These are phyloP conservation scores for Aspergillus mulundensis DNA, from an alignment of 495 filamentous ascomycete species.

Conservation along the genomic window DNA sequence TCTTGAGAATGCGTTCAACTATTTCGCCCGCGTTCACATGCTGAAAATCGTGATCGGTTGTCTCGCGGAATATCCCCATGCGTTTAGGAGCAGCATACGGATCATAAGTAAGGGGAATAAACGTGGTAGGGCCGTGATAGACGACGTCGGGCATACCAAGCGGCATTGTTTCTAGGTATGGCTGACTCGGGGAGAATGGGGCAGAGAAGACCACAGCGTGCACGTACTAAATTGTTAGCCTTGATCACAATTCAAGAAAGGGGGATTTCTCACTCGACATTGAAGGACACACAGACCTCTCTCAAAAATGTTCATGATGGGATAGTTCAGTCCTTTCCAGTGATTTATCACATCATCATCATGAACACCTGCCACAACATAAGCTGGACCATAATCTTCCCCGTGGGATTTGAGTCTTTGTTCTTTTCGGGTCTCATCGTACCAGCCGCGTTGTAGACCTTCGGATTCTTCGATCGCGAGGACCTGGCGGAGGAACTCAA, in stretches of 20 bases:
- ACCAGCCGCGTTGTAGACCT: constrained; percentile 67
- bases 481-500: constrained; percentile 83
- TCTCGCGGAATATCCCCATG: constrained; percentile 74
- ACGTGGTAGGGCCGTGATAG: constrained; percentile 91
- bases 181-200: constrained; percentile 73
- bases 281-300: constrained; percentile 92
- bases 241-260: constrained; percentile 4
- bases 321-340: constrained; percentile 96
- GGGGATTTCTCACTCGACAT: constrained; percentile 63
- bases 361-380: constrained; percentile 87
- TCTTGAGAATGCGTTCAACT: constrained; percentile 81
- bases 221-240: constrained; percentile 61
- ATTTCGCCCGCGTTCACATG: constrained; percentile 91
- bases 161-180: constrained; percentile 72
- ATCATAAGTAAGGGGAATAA: constrained; percentile 83
- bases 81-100: constrained; percentile 75
- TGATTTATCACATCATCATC: constrained; percentile 90
- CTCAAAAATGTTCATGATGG: constrained; percentile 99
- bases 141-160: constrained; percentile 73
- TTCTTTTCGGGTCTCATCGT: constrained; percentile 54
- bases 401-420: constrained; percentile 57
- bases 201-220: constrained; percentile 83
- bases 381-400: constrained; percentile 73
- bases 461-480: constrained; percentile 63
- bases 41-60: constrained; percentile 69